phyloP scores from a whole-genome alignment of 140 eudicot genomes.

The Anethum foeniculum region DNA sequence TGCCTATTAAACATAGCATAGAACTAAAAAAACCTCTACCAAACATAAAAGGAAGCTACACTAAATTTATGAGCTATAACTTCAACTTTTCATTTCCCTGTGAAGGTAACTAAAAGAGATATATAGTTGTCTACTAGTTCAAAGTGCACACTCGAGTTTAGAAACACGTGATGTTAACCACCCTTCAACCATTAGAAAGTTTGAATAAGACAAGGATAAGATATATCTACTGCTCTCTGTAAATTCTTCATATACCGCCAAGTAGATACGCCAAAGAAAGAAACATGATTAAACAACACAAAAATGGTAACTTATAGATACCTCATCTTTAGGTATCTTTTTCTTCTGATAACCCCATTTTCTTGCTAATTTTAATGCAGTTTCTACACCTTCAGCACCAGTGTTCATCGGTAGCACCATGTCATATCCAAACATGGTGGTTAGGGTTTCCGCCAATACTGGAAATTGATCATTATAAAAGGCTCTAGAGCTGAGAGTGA shows the following conservation, averaged over 20 bases:
- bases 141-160: not conserved
- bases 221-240: not conserved
- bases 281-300: slow-evolving; percentile 2
- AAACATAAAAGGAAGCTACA: not conserved
- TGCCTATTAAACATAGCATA: not conserved
- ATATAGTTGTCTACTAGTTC: not conserved
- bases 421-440: slow-evolving; percentile 83
- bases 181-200: not conserved
- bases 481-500: slow-evolving; percentile 96
- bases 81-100: not conserved
- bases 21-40: not conserved
- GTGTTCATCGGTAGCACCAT: slow-evolving; percentile 99
- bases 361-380: slow-evolving; percentile 83
- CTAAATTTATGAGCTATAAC: not conserved
- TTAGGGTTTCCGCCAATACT: slow-evolving; percentile 68
- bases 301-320: not conserved
- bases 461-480: slow-evolving; percentile 90
- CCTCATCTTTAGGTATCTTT: slow-evolving; percentile 77
- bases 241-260: not conserved
- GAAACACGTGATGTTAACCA: not conserved
- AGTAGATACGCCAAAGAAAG: not conserved
- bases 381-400: slow-evolving; percentile 99
- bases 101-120: not conserved
- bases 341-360: slow-evolving; percentile 96
- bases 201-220: not conserved